phyloP scores from a whole-genome alignment of 345 rosid species.

The Pistacia atlantica region DNA sequence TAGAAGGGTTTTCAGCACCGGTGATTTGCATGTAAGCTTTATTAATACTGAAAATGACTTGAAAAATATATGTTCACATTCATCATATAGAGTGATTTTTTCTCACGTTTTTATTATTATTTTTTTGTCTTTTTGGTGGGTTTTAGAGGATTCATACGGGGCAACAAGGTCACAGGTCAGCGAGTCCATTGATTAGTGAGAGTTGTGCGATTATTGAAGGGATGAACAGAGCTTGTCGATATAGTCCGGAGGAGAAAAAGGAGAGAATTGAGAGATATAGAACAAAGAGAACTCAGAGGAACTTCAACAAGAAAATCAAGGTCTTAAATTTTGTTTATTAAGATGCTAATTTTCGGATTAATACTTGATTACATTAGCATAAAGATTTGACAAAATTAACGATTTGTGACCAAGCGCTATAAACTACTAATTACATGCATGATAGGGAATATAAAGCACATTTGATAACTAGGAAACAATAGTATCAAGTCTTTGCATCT shows the following conservation, averaged over 20 bases:
- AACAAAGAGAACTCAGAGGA: slow-evolving; percentile 79
- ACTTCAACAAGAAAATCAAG: slow-evolving; percentile 98
- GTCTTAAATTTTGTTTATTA: slow-evolving; percentile 26
- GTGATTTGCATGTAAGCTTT: slow-evolving; percentile 68
- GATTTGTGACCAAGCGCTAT: neutral
- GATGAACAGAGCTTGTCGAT: slow-evolving; percentile 74
- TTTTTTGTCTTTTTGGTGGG: neutral
- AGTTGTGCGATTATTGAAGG: slow-evolving; percentile 82
- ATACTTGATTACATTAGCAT: neutral
- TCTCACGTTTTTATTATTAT: neutral
- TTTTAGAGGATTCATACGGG: slow-evolving; percentile 32
- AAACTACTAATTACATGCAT: neutral
- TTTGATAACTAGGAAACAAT: neutral
- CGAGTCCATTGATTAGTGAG: slow-evolving; percentile 67
- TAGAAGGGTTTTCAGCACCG: slow-evolving; percentile 78
- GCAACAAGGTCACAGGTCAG: slow-evolving; percentile 48
- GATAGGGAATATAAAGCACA: neutral
- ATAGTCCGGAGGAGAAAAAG: slow-evolving; percentile 89
- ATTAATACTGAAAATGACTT: neutral
- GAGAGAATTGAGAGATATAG: slow-evolving; percentile 84
- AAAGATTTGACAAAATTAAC: neutral
- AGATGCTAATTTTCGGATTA: neutral
- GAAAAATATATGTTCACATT: neutral
- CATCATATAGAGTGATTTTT: no score
- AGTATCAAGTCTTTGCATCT: no score